phyloP scores from a whole-genome alignment of 2,329 filamentous ascomycete species.

The Truncatella angustata region DNA sequence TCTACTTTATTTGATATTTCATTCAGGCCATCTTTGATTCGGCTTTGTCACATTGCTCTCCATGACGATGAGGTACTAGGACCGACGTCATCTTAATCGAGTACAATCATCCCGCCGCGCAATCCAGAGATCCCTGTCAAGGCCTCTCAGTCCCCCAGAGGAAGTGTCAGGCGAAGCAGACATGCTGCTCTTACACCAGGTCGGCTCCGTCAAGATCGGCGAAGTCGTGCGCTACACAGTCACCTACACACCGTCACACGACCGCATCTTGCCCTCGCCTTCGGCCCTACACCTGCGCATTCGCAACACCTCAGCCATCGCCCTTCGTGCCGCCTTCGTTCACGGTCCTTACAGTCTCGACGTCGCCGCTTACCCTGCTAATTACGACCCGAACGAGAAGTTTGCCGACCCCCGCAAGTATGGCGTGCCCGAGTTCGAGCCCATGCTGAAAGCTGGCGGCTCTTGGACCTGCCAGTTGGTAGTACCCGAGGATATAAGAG shows the following conservation, averaged over 20 bases:
- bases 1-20: no score
- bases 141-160: no score
- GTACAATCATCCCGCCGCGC: no score
- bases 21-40: no score
- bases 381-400: slow-evolving; percentile 80
- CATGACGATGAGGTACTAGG: no score
- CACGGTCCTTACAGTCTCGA: slow-evolving; percentile 93
- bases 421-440: slow-evolving; percentile 88
- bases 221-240: slow-evolving; percentile 90
- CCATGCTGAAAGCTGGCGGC: slow-evolving; percentile 92
- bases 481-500: slow-evolving; percentile 75
- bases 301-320: slow-evolving; percentile 87
- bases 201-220: slow-evolving; percentile 88
- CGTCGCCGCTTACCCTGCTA: slow-evolving; percentile 79
- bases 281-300: slow-evolving; percentile 79
- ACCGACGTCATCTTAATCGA: no score
- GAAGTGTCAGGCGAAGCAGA: slow-evolving; percentile 10
- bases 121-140: no score
- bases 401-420: slow-evolving; percentile 67
- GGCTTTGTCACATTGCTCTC: no score
- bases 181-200: slow-evolving; percentile 91
- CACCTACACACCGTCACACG: slow-evolving; percentile 85
- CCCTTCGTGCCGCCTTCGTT: slow-evolving; percentile 90
- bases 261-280: slow-evolving; percentile 87
- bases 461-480: slow-evolving; percentile 78